Percentiles rank a stretch among this genome's conserved stretches.
Evolutionary conservation across 257 asterid species (phyloP).

Genomic region (Jaltomata sinuosa): DNA sequence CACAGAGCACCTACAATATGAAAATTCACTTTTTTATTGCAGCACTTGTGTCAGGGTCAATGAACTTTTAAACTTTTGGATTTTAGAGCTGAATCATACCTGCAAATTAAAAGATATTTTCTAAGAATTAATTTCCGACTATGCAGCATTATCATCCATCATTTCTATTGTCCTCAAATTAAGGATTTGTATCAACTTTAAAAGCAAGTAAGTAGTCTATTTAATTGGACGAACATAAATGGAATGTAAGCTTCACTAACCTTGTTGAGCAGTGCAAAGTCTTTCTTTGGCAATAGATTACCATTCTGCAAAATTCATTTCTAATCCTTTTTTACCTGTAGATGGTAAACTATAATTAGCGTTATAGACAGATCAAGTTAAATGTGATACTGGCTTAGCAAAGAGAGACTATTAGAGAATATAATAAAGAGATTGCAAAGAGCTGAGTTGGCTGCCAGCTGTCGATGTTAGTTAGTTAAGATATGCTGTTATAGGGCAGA

Average conservation of each 20-base stretch:
- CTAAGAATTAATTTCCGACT: not conserved
- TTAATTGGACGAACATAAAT: not conserved
- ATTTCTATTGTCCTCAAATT: not conserved
- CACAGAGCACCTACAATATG: not conserved
- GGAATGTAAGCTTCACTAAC: not conserved
- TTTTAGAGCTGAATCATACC: not conserved
- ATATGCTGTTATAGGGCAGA: too few relatives aligned
- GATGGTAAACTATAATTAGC: not conserved
- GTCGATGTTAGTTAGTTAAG: too few relatives aligned
- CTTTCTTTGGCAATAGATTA: not conserved
- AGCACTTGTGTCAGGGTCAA: not conserved
- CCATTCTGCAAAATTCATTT: not conserved
- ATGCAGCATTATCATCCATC: not conserved
- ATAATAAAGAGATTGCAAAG: too few relatives aligned
- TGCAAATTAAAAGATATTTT: not conserved
- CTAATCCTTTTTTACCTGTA: not conserved
- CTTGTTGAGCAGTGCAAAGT: not conserved
- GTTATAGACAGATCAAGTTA: not conserved
- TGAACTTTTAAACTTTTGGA: not conserved
- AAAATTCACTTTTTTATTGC: too few relatives aligned
- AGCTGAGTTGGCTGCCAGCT: too few relatives aligned
- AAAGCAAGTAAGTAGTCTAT: not conserved
- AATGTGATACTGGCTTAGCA: not conserved
- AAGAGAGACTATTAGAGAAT: too few relatives aligned
- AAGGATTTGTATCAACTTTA: not conserved